Conservation (phyloP, 2,329 filamentous ascomycete genomes). For the Aspergillus sojae region DNA sequence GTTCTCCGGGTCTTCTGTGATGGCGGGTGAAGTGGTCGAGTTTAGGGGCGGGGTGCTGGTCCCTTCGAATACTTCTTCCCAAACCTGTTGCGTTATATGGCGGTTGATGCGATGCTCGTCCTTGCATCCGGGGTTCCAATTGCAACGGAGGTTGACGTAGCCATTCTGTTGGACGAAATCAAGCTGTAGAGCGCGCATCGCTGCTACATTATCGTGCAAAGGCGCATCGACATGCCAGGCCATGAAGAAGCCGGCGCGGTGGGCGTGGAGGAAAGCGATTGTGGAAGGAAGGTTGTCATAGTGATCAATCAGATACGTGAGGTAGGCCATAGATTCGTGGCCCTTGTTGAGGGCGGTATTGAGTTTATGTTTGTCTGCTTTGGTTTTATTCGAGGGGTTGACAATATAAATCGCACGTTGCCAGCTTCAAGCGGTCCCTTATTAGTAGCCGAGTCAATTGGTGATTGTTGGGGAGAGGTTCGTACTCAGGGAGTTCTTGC, state of each 20-base stretch:
- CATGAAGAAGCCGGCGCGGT: slow-evolving; percentile 50
- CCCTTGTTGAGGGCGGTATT: slow-evolving; percentile 47
- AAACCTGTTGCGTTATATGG: slow-evolving; percentile 42
- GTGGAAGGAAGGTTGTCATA: slow-evolving; percentile 55
- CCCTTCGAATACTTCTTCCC: slow-evolving; percentile 42
- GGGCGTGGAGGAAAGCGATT: slow-evolving; percentile 59
- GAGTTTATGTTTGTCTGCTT: slow-evolving; percentile 25
- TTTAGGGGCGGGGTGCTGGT: slow-evolving; percentile 41
- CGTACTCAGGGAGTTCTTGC: slow-evolving; percentile 49
- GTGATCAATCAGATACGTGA: slow-evolving; percentile 51
- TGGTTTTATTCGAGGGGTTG: slow-evolving; percentile 35
- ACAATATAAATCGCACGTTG: slow-evolving; percentile 50
- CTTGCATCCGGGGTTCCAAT: slow-evolving; percentile 59
- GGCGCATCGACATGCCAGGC: slow-evolving; percentile 63
- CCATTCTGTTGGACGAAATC: slow-evolving; percentile 56
- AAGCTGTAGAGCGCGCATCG: slow-evolving; percentile 53
- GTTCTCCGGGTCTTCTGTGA: not conserved
- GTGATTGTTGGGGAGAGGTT: not conserved
- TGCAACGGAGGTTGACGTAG: slow-evolving; percentile 65
- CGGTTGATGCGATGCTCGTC: slow-evolving; percentile 34
- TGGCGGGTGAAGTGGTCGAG: slow-evolving; percentile 18
- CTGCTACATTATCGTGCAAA: slow-evolving; percentile 57
- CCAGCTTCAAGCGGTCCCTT: slow-evolving; percentile 37
- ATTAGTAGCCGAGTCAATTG: not conserved
- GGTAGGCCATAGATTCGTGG: slow-evolving; percentile 50